Conservation (phyloP, 352 stramenopile species). For the Hyaloperonospora brassicae region DNA sequence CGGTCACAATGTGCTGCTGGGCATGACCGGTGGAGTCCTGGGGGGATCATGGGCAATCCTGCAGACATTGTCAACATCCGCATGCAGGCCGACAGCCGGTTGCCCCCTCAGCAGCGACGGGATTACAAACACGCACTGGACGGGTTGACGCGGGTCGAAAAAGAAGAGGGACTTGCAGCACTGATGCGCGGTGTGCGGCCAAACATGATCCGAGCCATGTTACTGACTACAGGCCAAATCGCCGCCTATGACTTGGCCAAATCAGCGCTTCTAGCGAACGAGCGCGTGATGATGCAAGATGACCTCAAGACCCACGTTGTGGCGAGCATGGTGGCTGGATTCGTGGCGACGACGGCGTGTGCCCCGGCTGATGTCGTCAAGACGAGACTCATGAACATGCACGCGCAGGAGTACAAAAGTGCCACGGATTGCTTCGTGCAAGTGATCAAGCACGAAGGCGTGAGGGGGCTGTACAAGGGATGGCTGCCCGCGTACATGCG, state of each 20-base stretch:
- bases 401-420: constrained; percentile 67
- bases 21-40: constrained; percentile 59
- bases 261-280: constrained; percentile 38
- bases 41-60: constrained; percentile 64
- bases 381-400: constrained; percentile 81
- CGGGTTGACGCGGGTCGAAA: constrained; percentile 51
- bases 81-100: constrained; percentile 70
- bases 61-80: constrained; percentile 81
- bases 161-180: constrained; percentile 54
- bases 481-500: constrained; percentile 82
- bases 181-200: constrained; percentile 66
- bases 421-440: constrained; percentile 78
- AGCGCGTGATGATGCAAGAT: constrained; percentile 41
- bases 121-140: constrained; percentile 81
- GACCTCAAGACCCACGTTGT: constrained; percentile 67
- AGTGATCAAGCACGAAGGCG: constrained; percentile 63
- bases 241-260: constrained; percentile 79
- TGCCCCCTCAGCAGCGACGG: constrained; percentile 52
- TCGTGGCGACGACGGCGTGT: constrained; percentile 73
- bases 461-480: constrained; percentile 76
- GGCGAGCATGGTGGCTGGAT: constrained; percentile 65
- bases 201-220: constrained; percentile 81
- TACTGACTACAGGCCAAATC: constrained; percentile 78
- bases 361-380: constrained; percentile 77
- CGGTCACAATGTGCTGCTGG: constrained; percentile 57